Base-by-base conservation (phyloP, 495 filamentous ascomycete species). In the Pyrenopolyporus hunteri region DNA sequence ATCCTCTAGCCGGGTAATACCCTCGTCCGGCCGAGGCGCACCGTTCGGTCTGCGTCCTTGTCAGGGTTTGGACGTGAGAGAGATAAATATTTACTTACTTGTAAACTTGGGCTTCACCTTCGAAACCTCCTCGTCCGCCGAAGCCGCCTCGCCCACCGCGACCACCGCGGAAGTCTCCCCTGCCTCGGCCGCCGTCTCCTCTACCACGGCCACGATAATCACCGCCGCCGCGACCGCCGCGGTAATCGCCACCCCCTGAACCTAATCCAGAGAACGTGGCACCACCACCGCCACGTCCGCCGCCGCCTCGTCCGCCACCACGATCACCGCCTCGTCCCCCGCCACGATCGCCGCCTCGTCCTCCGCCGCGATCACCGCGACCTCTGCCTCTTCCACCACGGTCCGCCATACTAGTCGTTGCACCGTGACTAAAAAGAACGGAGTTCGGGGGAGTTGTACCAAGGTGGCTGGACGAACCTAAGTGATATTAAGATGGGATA, bases 1-100 rank as follows among this genome's bases (percentile, higher is more conserved):
- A 42, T 78, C 52, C 39, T 80, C 77, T 1, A 80, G 63, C 10
- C 59, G 33, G 0, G 66, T 72, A n/a, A 80, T 58, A 0, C 39
- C 6, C 0, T 50, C 16, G 10, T 79, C 73, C 1, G 77, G 72
- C 1, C 25, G 31, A 7, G 69, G 68, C 6, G 26, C 31, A 43
- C 22, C 20, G 43, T 47, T 56, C 13, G 14, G 10, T 9, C 50
- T 64, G 39, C 2, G n/a, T n/a, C n/a, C n/a, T 4, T 25, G 31
- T 67, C 22, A 56, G 64, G 50, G 3, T 46, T 19, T 22, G 19
- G 13, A 11, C 14, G 16, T 37, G 40, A 8, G 42, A 47, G 20
- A 7, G 13, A 4, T 50, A 29, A 17, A 22, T 6, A 13, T 0
- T 19, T 22, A 68, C 74, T 65, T 56, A 78, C 77, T 22, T 59